Conservation (phyloP, 2,329 filamentous ascomycete species). For the Epichloe baconii region DNA sequence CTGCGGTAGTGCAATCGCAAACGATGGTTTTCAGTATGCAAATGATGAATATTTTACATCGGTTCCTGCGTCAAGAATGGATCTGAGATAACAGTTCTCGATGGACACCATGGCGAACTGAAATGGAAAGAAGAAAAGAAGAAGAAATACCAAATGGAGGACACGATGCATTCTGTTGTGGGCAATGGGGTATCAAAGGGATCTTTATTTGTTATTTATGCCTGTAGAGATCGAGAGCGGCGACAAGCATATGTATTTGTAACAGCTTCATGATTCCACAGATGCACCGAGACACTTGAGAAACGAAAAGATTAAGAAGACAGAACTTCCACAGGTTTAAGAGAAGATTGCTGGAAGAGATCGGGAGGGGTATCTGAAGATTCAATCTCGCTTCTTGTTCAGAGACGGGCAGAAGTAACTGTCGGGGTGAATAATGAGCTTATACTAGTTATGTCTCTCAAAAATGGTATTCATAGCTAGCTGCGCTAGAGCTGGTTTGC, state of each 20-base stretch:
- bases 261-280: slow-evolving; percentile 10
- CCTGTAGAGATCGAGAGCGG: slow-evolving; percentile 12
- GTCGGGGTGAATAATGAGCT: too few species aligned
- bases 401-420: too few species aligned
- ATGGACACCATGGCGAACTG: slow-evolving; percentile 5
- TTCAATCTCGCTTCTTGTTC: too few species aligned
- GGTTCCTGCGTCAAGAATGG: neutral
- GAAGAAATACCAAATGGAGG: neutral
- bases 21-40: neutral
- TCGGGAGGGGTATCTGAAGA: too few species aligned
- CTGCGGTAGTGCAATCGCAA: neutral
- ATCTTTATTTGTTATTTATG: slow-evolving; percentile 7
- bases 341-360: too few species aligned
- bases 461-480: neutral
- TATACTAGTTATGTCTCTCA: too few species aligned
- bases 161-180: neutral
- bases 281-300: neutral
- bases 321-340: too few species aligned
- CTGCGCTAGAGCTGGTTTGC: neutral
- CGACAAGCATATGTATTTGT: slow-evolving; percentile 14
- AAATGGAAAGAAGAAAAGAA: slow-evolving; percentile 7
- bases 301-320: neutral
- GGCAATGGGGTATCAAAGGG: neutral
- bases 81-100: slow-evolving; percentile 1
- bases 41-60: neutral